Conservation (phyloP, 2,329 filamentous ascomycete genomes). For the Ceratocystis lukuohia region DNA sequence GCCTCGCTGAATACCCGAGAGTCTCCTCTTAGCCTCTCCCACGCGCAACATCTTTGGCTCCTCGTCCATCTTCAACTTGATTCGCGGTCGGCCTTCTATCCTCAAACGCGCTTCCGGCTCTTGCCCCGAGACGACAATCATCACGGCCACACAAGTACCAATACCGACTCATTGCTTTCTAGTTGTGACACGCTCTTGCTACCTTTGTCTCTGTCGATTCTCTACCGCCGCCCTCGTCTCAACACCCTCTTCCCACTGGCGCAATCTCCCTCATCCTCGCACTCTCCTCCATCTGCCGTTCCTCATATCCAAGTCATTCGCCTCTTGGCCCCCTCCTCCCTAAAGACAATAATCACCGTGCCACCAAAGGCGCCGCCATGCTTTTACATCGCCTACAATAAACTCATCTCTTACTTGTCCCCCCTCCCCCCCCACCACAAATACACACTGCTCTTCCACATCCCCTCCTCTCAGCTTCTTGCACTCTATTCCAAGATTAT, state of each 20-base stretch:
- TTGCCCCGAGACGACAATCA: background rate
- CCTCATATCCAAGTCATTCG: background rate
- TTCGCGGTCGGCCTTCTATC: background rate
- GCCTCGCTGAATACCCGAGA: background rate
- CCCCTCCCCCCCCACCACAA: background rate
- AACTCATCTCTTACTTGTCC: conserved; percentile 30
- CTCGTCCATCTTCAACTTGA: background rate
- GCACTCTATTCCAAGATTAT: conserved; percentile 40
- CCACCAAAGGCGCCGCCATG: conserved; percentile 42
- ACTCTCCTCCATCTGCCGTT: background rate
- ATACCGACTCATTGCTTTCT: background rate
- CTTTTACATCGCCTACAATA: conserved; percentile 41
- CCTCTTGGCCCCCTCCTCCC: background rate
- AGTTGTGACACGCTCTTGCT: background rate
- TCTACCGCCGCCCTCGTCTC: background rate
- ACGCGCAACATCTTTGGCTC: background rate
- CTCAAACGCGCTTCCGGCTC: background rate
- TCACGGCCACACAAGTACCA: background rate
- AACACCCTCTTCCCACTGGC: background rate
- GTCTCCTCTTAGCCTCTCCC: background rate
- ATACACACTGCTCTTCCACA: conserved; percentile 20
- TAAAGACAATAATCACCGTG: background rate
- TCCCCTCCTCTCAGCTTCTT: conserved; percentile 22
- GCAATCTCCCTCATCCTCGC: background rate
- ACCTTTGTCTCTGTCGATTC: background rate